phyloP scores from a whole-genome alignment of 176 grass and related monocot genomes.

The Echinochloa phyllopogon region DNA sequence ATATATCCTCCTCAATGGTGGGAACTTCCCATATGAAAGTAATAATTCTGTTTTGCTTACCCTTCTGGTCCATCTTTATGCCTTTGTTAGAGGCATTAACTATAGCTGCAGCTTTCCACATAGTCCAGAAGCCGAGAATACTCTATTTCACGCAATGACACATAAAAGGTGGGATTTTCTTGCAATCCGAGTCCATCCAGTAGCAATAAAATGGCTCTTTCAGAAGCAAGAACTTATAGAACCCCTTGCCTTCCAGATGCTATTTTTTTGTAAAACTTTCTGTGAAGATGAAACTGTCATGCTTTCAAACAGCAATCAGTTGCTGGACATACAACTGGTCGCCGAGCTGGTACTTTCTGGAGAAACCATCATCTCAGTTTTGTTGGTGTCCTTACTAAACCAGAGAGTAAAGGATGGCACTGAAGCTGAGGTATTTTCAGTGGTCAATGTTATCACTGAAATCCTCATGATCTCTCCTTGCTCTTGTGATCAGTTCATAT shows the following conservation, averaged over 20 bases:
- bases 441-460: conserved; percentile 69
- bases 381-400: conserved; percentile 67
- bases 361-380: conserved; percentile 54
- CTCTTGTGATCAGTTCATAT: conserved; percentile 64
- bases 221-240: conserved; percentile 67
- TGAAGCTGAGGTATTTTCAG: conserved; percentile 60
- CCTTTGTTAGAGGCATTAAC: conserved; percentile 70
- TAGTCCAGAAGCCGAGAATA: conserved; percentile 84
- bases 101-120: conserved; percentile 45
- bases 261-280: conserved; percentile 78
- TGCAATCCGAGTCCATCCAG: conserved; percentile 55
- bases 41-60: conserved; percentile 66
- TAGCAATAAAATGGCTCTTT: conserved; percentile 90
- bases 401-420: conserved; percentile 55
- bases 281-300: conserved; percentile 53
- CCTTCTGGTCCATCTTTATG: conserved; percentile 84
- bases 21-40: conserved; percentile 55
- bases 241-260: conserved; percentile 65
- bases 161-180: conserved; percentile 77
- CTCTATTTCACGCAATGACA: conserved; percentile 66
- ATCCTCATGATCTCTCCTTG: conserved; percentile 65
- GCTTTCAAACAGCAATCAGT: conserved; percentile 48
- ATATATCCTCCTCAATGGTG: conserved; percentile 88
- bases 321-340: conserved; percentile 74
- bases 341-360: conserved; percentile 68